Evolutionary conservation across 176 grass and related monocot species (phyloP), one percentile per base, ranked within the genome.

Genomic region (Paspalum vaginatum): DNA sequence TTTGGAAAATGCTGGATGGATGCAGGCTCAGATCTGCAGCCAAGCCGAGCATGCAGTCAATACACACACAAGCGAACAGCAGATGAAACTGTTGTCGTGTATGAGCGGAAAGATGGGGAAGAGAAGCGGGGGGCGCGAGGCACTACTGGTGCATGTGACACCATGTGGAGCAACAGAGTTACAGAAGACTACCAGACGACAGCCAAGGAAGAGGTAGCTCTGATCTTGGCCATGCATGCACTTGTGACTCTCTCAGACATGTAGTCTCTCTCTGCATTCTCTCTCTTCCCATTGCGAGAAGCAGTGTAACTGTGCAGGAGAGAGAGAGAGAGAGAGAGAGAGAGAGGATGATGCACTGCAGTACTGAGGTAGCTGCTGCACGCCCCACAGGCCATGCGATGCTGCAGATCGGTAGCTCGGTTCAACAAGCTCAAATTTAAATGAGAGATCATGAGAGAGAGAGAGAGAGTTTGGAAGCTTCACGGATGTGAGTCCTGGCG

Each of bases 91-190:
- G 73, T 73, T 72, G 65, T 37, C 68, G 11, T 66, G 56, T 41
- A 60, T 56, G 40, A 72, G 49, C 13, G 66, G 18, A 32, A 64
- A 57, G 56, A 15, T 24, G 43, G 65, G 72, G 65, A 43, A 21
- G 51, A 20, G 25, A 22, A 59, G 22, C 56, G 46, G 58, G 22
- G 46, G 3, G 49, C 32, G 32, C 32, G 17, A 46, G 67, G 64
- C 70, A 59, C 53, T 41, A 67, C 51, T 47, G 71, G 64, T 37
- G 80, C 89, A 91, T 85, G 89, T 91, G 89, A 91, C 81, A 78
- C 81, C 85, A 88, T 81, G 89, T 91, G 89, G 82, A 85, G 81
- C 77, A 78, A 77, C 89, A 91, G 78, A 81, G 81, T 54, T 84
- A 72, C 89, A 91, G 89, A 81, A 60, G 78, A 74, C 21, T 49